These are phyloP conservation scores for Sugiyamaella pinicola DNA, from an alignment of 1,139 yeast genomes.

Conservation along the genomic window DNA sequence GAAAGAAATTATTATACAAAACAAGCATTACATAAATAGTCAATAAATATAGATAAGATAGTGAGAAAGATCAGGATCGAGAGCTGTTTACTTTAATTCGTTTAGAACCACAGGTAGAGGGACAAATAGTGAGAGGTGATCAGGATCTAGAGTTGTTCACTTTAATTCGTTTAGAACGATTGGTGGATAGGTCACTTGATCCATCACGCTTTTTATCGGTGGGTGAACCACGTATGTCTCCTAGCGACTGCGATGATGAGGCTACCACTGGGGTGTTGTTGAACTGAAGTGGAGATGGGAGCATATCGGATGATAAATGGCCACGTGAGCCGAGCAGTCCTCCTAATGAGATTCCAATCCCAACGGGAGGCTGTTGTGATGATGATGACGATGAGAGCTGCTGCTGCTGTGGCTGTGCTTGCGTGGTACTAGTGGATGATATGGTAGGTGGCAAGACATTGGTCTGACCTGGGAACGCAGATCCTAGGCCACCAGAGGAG, in stretches of 20 bases:
- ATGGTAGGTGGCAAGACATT: neutral
- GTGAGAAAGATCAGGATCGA: neutral
- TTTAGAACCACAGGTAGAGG: slow-evolving; percentile 16
- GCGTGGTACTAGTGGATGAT: neutral
- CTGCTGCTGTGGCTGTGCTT: slow-evolving; percentile 2
- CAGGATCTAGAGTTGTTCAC: slow-evolving; percentile 14
- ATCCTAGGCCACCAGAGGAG: slow-evolving; percentile 18
- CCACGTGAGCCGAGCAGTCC: slow-evolving; percentile 19
- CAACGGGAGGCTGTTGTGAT: slow-evolving; percentile 19
- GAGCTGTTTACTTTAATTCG: slow-evolving; percentile 20
- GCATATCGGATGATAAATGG: slow-evolving; percentile 33
- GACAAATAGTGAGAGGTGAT: slow-evolving; percentile 5
- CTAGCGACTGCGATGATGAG: slow-evolving; percentile 29
- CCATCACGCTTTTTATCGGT: slow-evolving; percentile 18
- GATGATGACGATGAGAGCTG: too few relatives aligned
- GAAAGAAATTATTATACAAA: slow-evolving; percentile 4
- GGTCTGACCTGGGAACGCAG: slow-evolving; percentile 18
- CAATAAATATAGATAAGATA: slow-evolving; percentile 9
- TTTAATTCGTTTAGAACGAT: slow-evolving; percentile 20
- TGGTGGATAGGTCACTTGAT: slow-evolving; percentile 11
- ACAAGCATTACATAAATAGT: slow-evolving; percentile 8
- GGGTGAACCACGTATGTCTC: slow-evolving; percentile 23
- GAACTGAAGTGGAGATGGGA: slow-evolving; percentile 43
- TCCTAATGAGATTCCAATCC: slow-evolving; percentile 25
- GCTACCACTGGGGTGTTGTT: slow-evolving; percentile 37